These are phyloP conservation scores for Salix viminalis DNA, from an alignment of 345 rosid genomes.

Conservation along the genomic window DNA sequence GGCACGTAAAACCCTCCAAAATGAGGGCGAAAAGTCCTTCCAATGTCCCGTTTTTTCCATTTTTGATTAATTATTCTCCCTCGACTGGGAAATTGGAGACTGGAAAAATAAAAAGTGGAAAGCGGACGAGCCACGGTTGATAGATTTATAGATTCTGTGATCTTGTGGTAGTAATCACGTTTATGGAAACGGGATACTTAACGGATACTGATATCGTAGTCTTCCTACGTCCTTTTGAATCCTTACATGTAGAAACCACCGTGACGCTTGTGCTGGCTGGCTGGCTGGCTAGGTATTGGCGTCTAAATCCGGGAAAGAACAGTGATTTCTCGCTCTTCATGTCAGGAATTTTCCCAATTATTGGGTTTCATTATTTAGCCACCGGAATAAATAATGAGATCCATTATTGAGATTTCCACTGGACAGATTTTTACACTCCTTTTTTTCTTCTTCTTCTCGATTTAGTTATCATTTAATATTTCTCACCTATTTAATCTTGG, in stretches of 20 bases:
- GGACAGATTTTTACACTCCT: no score
- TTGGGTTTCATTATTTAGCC: no score
- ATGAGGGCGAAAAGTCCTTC: conserved; percentile 21
- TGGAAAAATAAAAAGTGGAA: neutral
- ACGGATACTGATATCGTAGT: neutral
- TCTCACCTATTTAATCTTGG: no score
- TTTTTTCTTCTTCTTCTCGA: no score
- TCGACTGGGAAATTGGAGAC: neutral
- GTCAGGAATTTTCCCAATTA: neutral
- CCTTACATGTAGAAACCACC: neutral
- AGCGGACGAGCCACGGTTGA: neutral
- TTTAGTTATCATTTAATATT: no score
- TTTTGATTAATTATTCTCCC: neutral
- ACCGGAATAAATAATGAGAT: no score
- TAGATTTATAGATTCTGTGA: neutral
- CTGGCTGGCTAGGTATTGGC: neutral
- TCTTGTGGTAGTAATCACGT: neutral
- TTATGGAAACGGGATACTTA: neutral
- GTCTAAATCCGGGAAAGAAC: neutral
- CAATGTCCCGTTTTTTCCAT: conserved; percentile 5
- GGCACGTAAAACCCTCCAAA: conserved; percentile 10
- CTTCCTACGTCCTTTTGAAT: neutral
- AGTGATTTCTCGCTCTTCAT: neutral
- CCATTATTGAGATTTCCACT: no score
- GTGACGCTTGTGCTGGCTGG: no score